Evolutionary conservation across 2,329 filamentous ascomycete species (phyloP).

Genomic region (Colletotrichum echinochloae): DNA sequence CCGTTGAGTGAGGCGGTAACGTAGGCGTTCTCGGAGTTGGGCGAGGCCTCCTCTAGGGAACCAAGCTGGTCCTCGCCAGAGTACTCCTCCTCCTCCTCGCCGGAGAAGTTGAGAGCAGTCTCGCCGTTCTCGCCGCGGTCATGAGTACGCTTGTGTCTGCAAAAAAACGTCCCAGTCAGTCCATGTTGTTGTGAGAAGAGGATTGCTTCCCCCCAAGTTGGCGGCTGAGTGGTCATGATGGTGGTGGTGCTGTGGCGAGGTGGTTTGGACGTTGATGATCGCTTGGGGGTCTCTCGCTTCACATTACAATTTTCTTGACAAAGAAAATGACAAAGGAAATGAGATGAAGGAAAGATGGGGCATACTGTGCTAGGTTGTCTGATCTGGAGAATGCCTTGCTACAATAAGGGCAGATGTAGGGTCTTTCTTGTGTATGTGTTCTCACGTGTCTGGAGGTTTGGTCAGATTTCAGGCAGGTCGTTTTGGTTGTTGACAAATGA

Average conservation of each 20-base stretch:
- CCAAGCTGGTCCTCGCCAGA: constrained; percentile 87
- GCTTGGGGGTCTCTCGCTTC: constrained; percentile 52
- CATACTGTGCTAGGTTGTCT: constrained; percentile 98
- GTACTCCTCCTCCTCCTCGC: constrained; percentile 87
- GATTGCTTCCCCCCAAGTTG: constrained; percentile 21
- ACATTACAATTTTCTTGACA: constrained; percentile 50
- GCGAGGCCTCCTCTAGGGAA: constrained; percentile 82
- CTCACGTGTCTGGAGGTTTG: constrained; percentile 85
- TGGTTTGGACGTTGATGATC: constrained; percentile 45
- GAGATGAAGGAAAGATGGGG: constrained; percentile 54
- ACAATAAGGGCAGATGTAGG: constrained; percentile 97
- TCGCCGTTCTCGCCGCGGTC: constrained; percentile 74
- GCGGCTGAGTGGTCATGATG: constrained; percentile 50
- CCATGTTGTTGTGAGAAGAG: constrained; percentile 34
- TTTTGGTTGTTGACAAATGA: constrained; percentile 49
- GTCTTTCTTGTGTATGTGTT: constrained; percentile 99
- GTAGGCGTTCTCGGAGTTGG: constrained; percentile 76
- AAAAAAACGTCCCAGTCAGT: constrained; percentile 58
- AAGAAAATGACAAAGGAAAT: constrained; percentile 49
- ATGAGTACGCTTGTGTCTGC: constrained; percentile 85
- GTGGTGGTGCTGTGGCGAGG: constrained; percentile 50
- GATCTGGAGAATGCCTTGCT: constrained; percentile 99
- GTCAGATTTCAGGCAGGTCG: constrained; percentile 60
- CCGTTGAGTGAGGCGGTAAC: constrained; percentile 64
- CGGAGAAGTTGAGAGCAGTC: constrained; percentile 71